Evolutionary conservation across 192 early-diverging fungal genomes (phyloP).

Genomic region (Coemansia sp.): DNA sequence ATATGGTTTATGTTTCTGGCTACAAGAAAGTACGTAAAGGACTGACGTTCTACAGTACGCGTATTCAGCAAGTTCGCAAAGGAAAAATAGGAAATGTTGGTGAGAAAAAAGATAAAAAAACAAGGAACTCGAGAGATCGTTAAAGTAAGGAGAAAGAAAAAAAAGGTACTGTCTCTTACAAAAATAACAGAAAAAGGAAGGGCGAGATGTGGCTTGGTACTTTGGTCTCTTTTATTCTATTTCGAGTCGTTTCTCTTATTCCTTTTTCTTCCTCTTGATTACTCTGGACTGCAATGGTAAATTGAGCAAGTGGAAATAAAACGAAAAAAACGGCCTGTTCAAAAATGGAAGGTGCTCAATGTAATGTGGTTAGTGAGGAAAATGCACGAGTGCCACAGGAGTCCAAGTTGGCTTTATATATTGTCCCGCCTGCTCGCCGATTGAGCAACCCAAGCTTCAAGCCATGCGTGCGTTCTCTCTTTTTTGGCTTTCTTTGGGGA

Average conservation of each 20-base stretch:
- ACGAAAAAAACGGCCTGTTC: background rate
- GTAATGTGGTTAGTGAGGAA: constrained; percentile 3
- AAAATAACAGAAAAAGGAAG: background rate
- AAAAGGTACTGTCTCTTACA: background rate
- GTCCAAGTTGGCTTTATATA: background rate
- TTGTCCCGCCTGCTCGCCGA: background rate
- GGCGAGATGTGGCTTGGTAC: constrained; percentile 4
- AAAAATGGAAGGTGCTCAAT: constrained; percentile 6
- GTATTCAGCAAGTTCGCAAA: background rate
- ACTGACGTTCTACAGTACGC: background rate
- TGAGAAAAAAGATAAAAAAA: background rate
- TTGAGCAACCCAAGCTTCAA: background rate
- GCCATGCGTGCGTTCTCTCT: background rate
- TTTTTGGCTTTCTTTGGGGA: background rate
- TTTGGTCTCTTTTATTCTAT: background rate
- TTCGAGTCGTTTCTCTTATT: background rate
- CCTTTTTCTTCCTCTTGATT: background rate
- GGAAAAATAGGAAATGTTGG: background rate
- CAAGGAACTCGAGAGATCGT: background rate
- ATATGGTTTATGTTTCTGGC: background rate
- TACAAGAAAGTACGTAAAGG: background rate
- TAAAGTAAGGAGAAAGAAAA: background rate
- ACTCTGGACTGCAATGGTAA: background rate
- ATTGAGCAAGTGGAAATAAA: background rate
- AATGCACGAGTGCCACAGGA: background rate